These are phyloP conservation scores for Madurella fahalii DNA, from an alignment of 2,329 filamentous ascomycete species.

Conservation along the genomic window DNA sequence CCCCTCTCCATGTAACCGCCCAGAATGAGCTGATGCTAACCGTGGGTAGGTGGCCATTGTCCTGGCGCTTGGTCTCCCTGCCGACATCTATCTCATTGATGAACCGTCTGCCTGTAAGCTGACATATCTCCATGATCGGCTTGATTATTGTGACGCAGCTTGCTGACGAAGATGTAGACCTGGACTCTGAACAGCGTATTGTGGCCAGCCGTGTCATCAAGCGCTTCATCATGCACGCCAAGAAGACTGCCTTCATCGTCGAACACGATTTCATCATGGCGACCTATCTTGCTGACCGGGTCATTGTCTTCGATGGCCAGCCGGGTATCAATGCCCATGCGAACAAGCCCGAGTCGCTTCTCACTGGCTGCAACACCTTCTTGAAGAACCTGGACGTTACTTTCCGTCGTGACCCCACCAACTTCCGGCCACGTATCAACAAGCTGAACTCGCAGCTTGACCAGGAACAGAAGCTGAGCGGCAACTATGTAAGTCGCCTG, in stretches of 20 bases:
- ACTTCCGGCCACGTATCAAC: slow-evolving; percentile 97
- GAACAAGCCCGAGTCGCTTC: slow-evolving; percentile 83
- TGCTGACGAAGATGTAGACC: slow-evolving; percentile 43
- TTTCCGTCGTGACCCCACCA: slow-evolving; percentile 95
- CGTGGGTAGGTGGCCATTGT: slow-evolving; percentile 58
- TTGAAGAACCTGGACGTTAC: slow-evolving; percentile 95
- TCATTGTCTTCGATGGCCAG: slow-evolving; percentile 96
- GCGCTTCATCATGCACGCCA: slow-evolving; percentile 99
- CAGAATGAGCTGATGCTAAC: slow-evolving; percentile 7
- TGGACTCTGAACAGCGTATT: slow-evolving; percentile 99
- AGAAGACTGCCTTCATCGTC: slow-evolving; percentile 98
- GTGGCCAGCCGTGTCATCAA: slow-evolving; percentile 97
- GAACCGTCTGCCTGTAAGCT: slow-evolving; percentile 75
- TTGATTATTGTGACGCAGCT: too few species aligned
- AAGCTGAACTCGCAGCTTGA: slow-evolving; percentile 94
- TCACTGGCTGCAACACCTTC: slow-evolving; percentile 96
- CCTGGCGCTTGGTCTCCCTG: slow-evolving; percentile 88
- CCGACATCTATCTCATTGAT: slow-evolving; percentile 97
- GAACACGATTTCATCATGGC: slow-evolving; percentile 99
- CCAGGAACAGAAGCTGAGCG: slow-evolving; percentile 89
- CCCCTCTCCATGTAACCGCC: neutral
- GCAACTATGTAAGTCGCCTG: slow-evolving; percentile 73
- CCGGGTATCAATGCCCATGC: slow-evolving; percentile 85
- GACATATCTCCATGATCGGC: neutral
- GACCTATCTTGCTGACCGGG: slow-evolving; percentile 71